Evolutionary conservation across 805 yeast species (phyloP).

Genomic region (Lachancea sp.): DNA sequence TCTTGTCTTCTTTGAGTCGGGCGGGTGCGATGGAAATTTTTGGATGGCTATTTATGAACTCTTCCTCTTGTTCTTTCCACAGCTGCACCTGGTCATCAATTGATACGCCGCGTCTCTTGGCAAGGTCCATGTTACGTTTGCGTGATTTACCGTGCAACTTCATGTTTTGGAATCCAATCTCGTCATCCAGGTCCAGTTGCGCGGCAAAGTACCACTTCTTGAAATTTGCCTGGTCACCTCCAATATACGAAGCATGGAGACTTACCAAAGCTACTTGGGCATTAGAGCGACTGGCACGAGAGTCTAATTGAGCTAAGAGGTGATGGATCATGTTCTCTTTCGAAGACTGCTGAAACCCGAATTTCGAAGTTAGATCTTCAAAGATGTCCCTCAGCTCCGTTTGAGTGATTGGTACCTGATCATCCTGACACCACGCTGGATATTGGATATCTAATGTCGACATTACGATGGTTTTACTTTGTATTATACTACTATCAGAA

Average conservation of each 20-base stretch:
- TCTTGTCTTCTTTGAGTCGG: constrained; percentile 61
- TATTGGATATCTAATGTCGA: constrained; percentile 19
- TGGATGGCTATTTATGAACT: constrained; percentile 43
- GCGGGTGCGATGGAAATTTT: constrained; percentile 54
- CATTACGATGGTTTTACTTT: background rate
- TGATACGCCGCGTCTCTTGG: constrained; percentile 36
- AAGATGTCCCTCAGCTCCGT: constrained; percentile 59
- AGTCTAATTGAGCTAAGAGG: constrained; percentile 73
- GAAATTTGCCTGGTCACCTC: constrained; percentile 82
- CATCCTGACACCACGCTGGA: constrained; percentile 35
- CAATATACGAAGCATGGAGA: constrained; percentile 85
- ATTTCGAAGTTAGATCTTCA: constrained; percentile 47
- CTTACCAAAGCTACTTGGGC: constrained; percentile 66
- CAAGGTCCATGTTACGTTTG: constrained; percentile 38
- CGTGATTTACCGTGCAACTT: constrained; percentile 44
- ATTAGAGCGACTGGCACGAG: constrained; percentile 74
- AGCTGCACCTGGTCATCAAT: constrained; percentile 33
- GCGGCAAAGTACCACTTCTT: constrained; percentile 91
- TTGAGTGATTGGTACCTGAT: constrained; percentile 66
- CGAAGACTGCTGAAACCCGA: constrained; percentile 83
- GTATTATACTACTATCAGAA: background rate
- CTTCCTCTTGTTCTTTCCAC: constrained; percentile 43
- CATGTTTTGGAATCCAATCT: constrained; percentile 51
- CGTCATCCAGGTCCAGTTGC: constrained; percentile 68
- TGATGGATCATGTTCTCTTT: constrained; percentile 76